phyloP scores from a whole-genome alignment of 495 filamentous ascomycete genomes.

The Diplogelasinospora grovesii region DNA sequence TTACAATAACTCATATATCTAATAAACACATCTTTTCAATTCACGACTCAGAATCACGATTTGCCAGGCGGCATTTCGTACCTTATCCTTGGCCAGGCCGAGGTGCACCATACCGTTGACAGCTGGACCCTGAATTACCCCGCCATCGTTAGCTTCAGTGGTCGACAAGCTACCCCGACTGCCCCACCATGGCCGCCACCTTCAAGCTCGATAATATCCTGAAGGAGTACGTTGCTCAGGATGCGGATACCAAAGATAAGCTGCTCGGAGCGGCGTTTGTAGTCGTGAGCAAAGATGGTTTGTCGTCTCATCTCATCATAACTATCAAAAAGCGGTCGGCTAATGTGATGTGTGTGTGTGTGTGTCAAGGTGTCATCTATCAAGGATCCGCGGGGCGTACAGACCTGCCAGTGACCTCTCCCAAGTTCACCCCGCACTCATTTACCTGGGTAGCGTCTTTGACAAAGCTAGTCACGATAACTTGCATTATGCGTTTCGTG shows the following conservation, averaged over 20 bases:
- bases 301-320: not conserved
- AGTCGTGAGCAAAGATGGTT: slow-evolving; percentile 22
- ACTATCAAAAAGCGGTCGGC: slow-evolving; percentile 1
- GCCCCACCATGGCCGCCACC: too few relatives aligned
- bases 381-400: slow-evolving; percentile 19
- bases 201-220: slow-evolving; percentile 21
- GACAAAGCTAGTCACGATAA: slow-evolving; percentile 22
- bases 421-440: slow-evolving; percentile 37
- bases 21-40: too few relatives aligned
- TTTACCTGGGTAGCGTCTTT: slow-evolving; percentile 38
- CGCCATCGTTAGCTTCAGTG: too few relatives aligned
- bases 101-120: too few relatives aligned
- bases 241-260: slow-evolving; percentile 18
- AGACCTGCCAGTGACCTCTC: slow-evolving; percentile 4
- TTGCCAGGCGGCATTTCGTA: too few relatives aligned
- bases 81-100: too few relatives aligned
- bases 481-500: slow-evolving; percentile 20
- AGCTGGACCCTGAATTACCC: too few relatives aligned
- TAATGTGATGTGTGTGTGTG: too few relatives aligned
- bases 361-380: slow-evolving; percentile 17
- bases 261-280: slow-evolving; percentile 25
- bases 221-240: slow-evolving; percentile 9
- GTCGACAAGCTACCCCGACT: too few relatives aligned
- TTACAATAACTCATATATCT: too few relatives aligned
- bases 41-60: too few relatives aligned